phyloP scores from a whole-genome alignment of 805 yeast species.

The Candida dendrica region DNA sequence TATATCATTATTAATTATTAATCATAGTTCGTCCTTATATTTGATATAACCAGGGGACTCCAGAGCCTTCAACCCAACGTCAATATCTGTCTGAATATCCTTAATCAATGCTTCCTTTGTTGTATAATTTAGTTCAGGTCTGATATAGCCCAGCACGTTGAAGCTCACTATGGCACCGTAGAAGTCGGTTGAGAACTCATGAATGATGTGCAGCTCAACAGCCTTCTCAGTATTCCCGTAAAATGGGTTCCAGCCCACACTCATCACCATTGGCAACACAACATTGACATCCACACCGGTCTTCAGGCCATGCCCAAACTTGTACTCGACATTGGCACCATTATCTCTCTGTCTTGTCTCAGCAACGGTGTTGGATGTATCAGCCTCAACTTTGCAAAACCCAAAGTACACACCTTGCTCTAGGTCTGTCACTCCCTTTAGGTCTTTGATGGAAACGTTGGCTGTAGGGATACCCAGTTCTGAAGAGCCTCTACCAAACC shows the following conservation, averaged over 20 bases:
- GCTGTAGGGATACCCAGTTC: constrained; percentile 96
- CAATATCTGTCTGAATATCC: constrained; percentile 78
- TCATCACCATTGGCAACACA: constrained; percentile 84
- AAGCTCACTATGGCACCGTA: constrained; percentile 77
- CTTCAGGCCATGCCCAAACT: constrained; percentile 48
- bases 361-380: constrained; percentile 9
- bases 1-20: too few species aligned
- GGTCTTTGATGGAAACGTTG: constrained; percentile 58
- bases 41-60: constrained; percentile 32
- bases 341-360: constrained; percentile 25
- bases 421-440: constrained; percentile 30
- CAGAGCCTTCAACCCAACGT: constrained; percentile 51
- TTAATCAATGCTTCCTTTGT: constrained; percentile 76
- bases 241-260: constrained; percentile 94
- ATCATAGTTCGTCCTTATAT: constrained; percentile 16
- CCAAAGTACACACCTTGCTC: constrained; percentile 91
- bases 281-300: constrained; percentile 31
- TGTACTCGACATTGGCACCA: constrained; percentile 42
- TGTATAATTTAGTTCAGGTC: constrained; percentile 86
- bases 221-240: constrained; percentile 74
- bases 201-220: constrained; percentile 82
- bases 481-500: constrained; percentile 93
- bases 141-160: constrained; percentile 74
- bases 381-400: constrained; percentile 37
- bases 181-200: constrained; percentile 57